phyloP scores from a whole-genome alignment of 768 basidiomycete species.

The Boletus insuetus region DNA sequence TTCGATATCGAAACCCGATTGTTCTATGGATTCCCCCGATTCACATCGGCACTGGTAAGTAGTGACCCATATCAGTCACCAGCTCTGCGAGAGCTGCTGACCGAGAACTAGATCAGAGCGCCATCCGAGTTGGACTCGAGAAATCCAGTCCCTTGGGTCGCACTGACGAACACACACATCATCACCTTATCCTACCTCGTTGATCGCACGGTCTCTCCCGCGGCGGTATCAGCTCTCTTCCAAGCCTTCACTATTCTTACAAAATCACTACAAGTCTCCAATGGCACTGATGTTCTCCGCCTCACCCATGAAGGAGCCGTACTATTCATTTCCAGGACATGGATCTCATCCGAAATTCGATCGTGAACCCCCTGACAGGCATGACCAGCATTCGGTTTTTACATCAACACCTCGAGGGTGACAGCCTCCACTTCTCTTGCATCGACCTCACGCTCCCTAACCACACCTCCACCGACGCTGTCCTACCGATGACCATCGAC shows the following conservation, averaged over 20 bases:
- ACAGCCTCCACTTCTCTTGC: not conserved
- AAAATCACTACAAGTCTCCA: not conserved
- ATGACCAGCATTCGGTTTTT: not conserved
- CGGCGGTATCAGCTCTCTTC: not conserved
- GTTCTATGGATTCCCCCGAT: no score
- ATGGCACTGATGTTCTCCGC: not conserved
- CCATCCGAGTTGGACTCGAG: no score
- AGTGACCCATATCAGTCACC: no score
- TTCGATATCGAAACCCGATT: no score
- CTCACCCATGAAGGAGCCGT: not conserved
- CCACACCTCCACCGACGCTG: not conserved
- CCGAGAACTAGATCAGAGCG: no score
- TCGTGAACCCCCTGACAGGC: not conserved
- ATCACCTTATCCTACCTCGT: not conserved
- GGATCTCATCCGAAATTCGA: not conserved
- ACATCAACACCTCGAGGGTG: not conserved
- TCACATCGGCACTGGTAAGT: no score
- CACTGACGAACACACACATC: no score
- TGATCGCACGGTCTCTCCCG: not conserved
- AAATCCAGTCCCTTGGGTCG: no score
- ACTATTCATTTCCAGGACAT: not conserved
- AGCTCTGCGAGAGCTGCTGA: no score
- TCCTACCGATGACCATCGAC: not conserved
- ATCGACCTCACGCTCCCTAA: not conserved
- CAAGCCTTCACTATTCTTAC: not conserved